A percentile compares a stretch with the other conserved stretches of the same genome.
Evolutionary conservation across 148 eudicot genomes (phyloP).

Genomic region (Oxyria digyna): DNA sequence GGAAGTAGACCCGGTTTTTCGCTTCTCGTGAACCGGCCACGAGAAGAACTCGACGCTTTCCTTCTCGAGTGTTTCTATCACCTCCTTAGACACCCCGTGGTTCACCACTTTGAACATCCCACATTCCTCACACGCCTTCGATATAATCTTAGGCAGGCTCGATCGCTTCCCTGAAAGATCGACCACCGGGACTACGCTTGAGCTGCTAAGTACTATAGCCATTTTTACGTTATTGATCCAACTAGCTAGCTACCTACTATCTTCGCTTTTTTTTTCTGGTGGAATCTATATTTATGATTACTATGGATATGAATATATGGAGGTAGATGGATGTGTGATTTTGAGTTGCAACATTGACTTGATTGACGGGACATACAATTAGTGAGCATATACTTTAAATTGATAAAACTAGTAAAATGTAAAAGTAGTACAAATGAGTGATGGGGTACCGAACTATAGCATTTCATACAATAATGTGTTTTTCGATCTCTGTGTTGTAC

Average conservation of each 20-base stretch:
- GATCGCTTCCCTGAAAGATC: conserved; percentile 33
- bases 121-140: conserved; percentile 42
- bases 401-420: background rate
- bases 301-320: background rate
- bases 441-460: background rate
- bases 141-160: conserved; percentile 7
- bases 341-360: background rate
- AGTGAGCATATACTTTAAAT: background rate
- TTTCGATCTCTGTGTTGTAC: too few relatives aligned
- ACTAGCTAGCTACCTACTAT: too few relatives aligned
- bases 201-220: background rate
- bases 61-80: conserved; percentile 28
- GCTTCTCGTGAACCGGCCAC: conserved; percentile 22
- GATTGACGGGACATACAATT: background rate
- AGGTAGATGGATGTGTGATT: background rate
- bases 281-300: background rate
- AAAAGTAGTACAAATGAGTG: background rate
- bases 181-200: conserved; percentile 22
- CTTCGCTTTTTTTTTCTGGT: too few relatives aligned
- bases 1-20: conserved; percentile 7
- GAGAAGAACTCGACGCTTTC: conserved; percentile 36
- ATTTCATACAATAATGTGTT: background rate
- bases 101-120: conserved; percentile 48
- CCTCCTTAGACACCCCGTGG: conserved; percentile 29
- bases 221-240: background rate